Evolutionary conservation across 495 filamentous ascomycete genomes (phyloP).

Genomic region (Neurospora intermedia): DNA sequence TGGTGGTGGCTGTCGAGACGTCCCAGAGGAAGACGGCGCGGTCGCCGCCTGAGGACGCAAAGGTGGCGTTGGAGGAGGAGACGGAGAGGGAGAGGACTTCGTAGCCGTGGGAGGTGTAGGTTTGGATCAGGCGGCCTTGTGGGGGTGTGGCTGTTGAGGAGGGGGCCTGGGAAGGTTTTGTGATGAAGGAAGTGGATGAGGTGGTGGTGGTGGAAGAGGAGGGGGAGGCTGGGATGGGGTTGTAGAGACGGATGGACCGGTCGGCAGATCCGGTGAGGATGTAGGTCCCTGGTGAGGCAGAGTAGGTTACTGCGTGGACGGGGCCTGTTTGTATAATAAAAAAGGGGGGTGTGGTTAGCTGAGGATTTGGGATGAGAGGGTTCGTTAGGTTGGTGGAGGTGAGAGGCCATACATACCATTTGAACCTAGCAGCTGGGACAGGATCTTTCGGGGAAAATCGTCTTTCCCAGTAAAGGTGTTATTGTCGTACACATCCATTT

Average conservation of each 20-base stretch:
- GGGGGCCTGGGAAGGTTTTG: not conserved
- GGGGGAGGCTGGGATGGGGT: conserved; percentile 27
- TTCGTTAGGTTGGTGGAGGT: not conserved
- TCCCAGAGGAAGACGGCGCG: conserved; percentile 89
- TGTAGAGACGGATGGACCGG: conserved; percentile 74
- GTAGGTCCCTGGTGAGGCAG: conserved; percentile 56
- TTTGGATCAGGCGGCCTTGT: conserved; percentile 55
- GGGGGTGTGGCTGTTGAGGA: conserved; percentile 19
- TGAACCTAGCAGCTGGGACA: conserved; percentile 27
- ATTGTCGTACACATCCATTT: not conserved
- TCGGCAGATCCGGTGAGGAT: conserved; percentile 82
- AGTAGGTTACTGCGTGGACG: conserved; percentile 65
- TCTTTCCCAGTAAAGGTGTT: not conserved
- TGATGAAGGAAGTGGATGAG: conserved; percentile 23
- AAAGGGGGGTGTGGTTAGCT: not conserved
- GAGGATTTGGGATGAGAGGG: not conserved
- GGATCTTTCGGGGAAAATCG: not conserved
- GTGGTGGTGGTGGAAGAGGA: conserved; percentile 16
- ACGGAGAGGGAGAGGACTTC: conserved; percentile 74
- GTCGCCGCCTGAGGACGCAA: conserved; percentile 79
- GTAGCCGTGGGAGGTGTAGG: conserved; percentile 83
- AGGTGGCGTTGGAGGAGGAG: conserved; percentile 64
- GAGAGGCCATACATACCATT: conserved; percentile 17
- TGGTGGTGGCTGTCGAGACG: conserved; percentile 63
- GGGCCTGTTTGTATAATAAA: conserved; percentile 41